phyloP scores from a whole-genome alignment of 768 basidiomycete species.

The Rubroboletus pulcherrimus region DNA sequence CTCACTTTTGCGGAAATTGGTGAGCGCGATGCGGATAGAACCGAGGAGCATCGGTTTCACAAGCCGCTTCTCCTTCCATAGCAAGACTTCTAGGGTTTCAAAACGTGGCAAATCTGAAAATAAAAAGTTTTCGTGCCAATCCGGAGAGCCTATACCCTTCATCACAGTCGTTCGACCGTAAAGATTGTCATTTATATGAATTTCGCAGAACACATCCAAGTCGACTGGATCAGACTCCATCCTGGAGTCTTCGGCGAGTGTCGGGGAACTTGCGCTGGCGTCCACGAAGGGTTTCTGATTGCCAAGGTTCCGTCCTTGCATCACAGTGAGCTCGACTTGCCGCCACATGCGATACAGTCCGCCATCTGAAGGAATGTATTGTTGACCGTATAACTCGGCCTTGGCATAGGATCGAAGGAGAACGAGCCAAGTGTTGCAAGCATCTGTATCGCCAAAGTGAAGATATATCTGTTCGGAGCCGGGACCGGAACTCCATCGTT shows the following conservation, averaged over 20 bases:
- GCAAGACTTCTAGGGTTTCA: constrained; percentile 59
- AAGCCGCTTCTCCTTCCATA: constrained; percentile 68
- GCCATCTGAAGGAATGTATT: constrained; percentile 52
- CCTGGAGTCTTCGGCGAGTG: constrained; percentile 32
- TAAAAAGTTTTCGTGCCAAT: constrained; percentile 81
- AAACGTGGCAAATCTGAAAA: constrained; percentile 79
- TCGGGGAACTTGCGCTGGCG: constrained; percentile 22
- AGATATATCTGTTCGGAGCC: constrained; percentile 69
- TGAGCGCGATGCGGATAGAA: constrained; percentile 57
- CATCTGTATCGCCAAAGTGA: constrained; percentile 61
- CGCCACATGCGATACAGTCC: constrained; percentile 88
- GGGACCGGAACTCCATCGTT: constrained; percentile 52
- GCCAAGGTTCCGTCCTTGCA: constrained; percentile 74
- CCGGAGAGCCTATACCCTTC: constrained; percentile 59
- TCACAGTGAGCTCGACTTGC: constrained; percentile 67
- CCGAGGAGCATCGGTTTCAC: constrained; percentile 57
- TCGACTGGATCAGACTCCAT: constrained; percentile 53
- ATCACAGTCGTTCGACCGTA: constrained; percentile 74
- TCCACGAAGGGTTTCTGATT: constrained; percentile 37
- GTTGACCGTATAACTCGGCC: constrained; percentile 72
- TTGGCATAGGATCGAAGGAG: constrained; percentile 77
- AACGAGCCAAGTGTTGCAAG: constrained; percentile 71
- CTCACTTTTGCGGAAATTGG: constrained; percentile 72
- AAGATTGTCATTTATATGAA: constrained; percentile 63
- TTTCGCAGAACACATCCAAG: constrained; percentile 72